Conservation (phyloP, 2,329 filamentous ascomycete species). For the Coniochaeta prunicola region DNA sequence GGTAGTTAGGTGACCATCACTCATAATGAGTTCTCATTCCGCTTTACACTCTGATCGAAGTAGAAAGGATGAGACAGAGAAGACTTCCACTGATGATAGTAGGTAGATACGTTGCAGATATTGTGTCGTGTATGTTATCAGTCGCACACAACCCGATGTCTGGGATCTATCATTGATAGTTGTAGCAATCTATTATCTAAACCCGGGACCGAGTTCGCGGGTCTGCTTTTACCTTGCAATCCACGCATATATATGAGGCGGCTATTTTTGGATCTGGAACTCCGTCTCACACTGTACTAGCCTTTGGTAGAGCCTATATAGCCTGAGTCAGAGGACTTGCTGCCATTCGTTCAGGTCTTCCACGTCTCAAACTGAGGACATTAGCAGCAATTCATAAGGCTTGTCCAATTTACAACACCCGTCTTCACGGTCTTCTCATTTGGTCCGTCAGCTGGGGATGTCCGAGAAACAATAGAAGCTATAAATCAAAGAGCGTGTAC, state of each 20-base stretch:
- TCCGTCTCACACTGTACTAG: neutral
- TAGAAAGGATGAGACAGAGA: no score
- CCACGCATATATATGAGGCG: no score
- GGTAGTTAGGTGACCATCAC: neutral
- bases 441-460: neutral
- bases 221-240: neutral
- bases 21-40: neutral
- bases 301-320: neutral
- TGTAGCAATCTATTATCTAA: no score
- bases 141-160: no score
- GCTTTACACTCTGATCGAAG: no score
- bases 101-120: no score
- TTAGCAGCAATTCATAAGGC: neutral
- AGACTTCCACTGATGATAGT: no score
- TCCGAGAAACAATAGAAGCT: neutral
- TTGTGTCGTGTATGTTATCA: no score
- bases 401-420: neutral
- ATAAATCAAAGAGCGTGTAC: neutral
- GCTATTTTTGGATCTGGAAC: neutral
- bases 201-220: neutral
- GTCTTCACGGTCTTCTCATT: neutral
- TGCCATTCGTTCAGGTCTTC: neutral
- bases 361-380: neutral
- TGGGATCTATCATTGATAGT: no score
- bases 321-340: neutral